phyloP scores from a whole-genome alignment of 257 asterid species.

The Primulina eburnea region DNA sequence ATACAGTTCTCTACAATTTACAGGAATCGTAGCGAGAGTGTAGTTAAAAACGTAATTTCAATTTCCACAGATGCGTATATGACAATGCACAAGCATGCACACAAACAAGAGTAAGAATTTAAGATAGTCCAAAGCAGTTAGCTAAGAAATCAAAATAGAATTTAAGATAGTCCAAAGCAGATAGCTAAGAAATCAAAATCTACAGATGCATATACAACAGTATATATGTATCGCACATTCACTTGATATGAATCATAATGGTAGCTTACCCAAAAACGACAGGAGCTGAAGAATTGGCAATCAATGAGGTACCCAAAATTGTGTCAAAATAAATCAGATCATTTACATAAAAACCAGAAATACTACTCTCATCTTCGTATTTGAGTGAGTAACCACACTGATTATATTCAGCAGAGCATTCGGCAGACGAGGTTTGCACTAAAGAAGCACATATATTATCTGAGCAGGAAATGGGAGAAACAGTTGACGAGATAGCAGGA shows the following conservation, averaged over 20 bases:
- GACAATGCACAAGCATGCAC: background rate
- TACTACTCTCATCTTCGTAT: conserved; percentile 90
- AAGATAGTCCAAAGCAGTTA: background rate
- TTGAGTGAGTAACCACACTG: conserved; percentile 66
- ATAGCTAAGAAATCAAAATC: background rate
- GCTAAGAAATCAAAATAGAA: no score
- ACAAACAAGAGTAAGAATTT: no score
- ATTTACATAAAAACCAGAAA: conserved; percentile 68
- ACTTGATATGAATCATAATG: background rate
- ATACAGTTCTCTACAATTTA: no score
- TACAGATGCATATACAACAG: background rate
- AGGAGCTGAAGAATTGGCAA: conserved; percentile 79
- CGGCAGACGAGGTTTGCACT: conserved; percentile 51
- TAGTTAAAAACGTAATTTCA: background rate
- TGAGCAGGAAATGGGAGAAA: conserved; percentile 63
- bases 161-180: no score
- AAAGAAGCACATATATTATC: conserved; percentile 64
- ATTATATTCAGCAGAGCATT: conserved; percentile 59
- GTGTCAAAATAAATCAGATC: conserved; percentile 77
- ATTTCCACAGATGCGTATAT: background rate
- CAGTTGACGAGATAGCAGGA: conserved; percentile 60
- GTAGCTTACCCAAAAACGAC: conserved; percentile 78
- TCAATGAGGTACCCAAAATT: conserved; percentile 53
- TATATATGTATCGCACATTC: background rate
- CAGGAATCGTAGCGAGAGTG: no score